Percentiles rank a stretch among this genome's conserved stretches.
Conservation (phyloP, 1,284 basidiomycete species). For the Xerocomus alliaceus region DNA sequence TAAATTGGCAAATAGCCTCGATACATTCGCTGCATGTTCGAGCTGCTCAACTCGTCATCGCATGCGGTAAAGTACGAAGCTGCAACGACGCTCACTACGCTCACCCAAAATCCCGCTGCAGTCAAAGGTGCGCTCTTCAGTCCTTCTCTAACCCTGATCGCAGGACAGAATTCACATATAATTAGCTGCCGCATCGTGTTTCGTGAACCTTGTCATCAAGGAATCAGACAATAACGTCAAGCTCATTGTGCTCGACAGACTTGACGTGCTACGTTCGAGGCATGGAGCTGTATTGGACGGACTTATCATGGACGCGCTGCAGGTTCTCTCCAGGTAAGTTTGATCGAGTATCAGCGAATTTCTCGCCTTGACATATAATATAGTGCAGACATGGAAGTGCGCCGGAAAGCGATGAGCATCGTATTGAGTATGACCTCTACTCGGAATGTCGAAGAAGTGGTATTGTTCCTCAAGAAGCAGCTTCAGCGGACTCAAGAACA, state of each 20-base stretch:
- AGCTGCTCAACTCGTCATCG: slow-evolving; percentile 89
- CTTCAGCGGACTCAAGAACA: slow-evolving; percentile 90
- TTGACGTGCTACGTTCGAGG: slow-evolving; percentile 83
- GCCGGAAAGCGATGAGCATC: slow-evolving; percentile 89
- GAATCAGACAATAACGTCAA: slow-evolving; percentile 99
- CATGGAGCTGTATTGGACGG: slow-evolving; percentile 93
- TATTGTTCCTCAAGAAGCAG: slow-evolving; percentile 97
- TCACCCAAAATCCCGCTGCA: slow-evolving; percentile 96
- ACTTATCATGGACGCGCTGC: slow-evolving; percentile 95
- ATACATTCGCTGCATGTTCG: slow-evolving; percentile 94
- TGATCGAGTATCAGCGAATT: background rate
- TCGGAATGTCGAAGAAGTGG: slow-evolving; percentile 97
- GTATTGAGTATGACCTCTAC: slow-evolving; percentile 94
- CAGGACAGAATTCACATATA: background rate
- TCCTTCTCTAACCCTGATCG: background rate
- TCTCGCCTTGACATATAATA: background rate
- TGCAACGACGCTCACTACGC: slow-evolving; percentile 91
- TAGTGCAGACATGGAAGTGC: slow-evolving; percentile 96
- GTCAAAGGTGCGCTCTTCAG: slow-evolving; percentile 78
- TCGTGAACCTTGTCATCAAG: slow-evolving; percentile 91
- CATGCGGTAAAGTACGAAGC: slow-evolving; percentile 99
- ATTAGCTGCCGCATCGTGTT: slow-evolving; percentile 85
- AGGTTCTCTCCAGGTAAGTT: slow-evolving; percentile 80
- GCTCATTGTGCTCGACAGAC: slow-evolving; percentile 94
- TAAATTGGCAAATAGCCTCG: slow-evolving; percentile 61